Evolutionary conservation across 2,329 filamentous ascomycete genomes (phyloP), one percentile per base, ranked within the genome.

Genomic region (Colletotrichum euphorbiae): DNA sequence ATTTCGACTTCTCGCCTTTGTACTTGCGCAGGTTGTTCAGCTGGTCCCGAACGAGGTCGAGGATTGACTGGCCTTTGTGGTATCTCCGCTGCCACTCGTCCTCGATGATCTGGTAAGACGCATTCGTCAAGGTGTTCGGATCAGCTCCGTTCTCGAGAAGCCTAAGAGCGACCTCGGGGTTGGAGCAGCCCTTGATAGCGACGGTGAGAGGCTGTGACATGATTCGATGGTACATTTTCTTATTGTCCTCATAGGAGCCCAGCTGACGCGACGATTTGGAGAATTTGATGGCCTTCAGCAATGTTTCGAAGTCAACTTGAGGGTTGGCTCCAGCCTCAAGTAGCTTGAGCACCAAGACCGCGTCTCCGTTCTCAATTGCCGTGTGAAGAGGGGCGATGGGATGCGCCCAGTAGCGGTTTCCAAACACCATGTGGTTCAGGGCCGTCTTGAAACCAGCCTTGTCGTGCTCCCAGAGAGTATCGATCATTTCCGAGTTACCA

Each of bases 81-180:
- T 81, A 79, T 2, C 70, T 65, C n/a, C 78, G 74, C 36, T 69
- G 58, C 67, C 74, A 79, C 11, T 76, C 69, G 11, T 79, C 72
- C 2, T 73, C 58, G 31, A 85, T 73, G 1, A 83, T 66, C 1
- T 75, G 62, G 43, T 81, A 73, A 2, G 81, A 79, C 1, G 51
- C 17, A 7, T 74, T 75, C 0, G 86, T 85, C 43, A 93, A 72
- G 0, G 84, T 83, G 70, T 92, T 92, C 0, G 89, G 84, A 76
- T 94, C 86, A 3, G 86, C 91, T 1, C 91, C 92, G 15, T 80
- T 80, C 15, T 86, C 79, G 1, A 97, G 75, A 3, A 97, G 82
- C 45, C 85, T 80, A 4, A 87, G 73, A 1, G 87, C 88, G 6
- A 89, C 74, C 0, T 82, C 79, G 0, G 81, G 79, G 15, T 77